A percentile compares a stretch with the other conserved stretches of the same genome.
These are phyloP conservation scores for Begonia fuchsioides DNA, from an alignment of 306 rosid species.

Conservation along the genomic window DNA sequence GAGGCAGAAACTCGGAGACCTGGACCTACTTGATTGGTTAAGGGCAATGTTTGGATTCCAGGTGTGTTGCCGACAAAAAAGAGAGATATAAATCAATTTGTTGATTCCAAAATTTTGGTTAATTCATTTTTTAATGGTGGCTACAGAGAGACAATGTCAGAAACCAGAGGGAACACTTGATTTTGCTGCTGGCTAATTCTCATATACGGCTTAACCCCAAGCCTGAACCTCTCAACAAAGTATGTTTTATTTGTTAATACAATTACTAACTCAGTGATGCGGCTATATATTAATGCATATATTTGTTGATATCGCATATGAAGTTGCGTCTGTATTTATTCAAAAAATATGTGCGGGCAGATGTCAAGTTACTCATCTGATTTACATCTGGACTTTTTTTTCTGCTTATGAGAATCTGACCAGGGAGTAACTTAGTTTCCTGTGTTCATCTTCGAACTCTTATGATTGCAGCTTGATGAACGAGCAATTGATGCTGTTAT, in stretches of 20 bases:
- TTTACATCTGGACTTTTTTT: too few relatives aligned
- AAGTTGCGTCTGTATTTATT: too few relatives aligned
- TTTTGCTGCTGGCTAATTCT: slow-evolving; percentile 71
- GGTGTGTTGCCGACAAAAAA: slow-evolving; percentile 19
- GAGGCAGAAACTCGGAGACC: slow-evolving; percentile 66
- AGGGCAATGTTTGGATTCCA: slow-evolving; percentile 95
- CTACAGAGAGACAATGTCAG: slow-evolving; percentile 82
- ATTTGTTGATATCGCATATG: too few relatives aligned
- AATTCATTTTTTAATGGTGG: slow-evolving; percentile 7
- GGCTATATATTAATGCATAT: too few relatives aligned
- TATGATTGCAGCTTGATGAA: slow-evolving; percentile 69
- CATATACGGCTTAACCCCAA: slow-evolving; percentile 85
- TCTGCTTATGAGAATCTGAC: too few relatives aligned
- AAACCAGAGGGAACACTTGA: slow-evolving; percentile 94
- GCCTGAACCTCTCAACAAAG: slow-evolving; percentile 96
- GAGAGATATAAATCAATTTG: not conserved
- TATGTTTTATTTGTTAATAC: slow-evolving; percentile 9
- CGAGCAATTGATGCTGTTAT: slow-evolving; percentile 70
- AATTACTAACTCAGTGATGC: too few relatives aligned
- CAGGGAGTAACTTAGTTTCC: slow-evolving; percentile 1
- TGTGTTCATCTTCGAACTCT: not conserved
- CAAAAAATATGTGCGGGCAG: too few relatives aligned
- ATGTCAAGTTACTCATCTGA: too few relatives aligned
- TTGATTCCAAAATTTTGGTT: too few relatives aligned
- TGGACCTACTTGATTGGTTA: slow-evolving; percentile 92